Base-by-base conservation (phyloP, 2,329 filamentous ascomycete genomes). In the Thielaviopsis euricoi region DNA sequence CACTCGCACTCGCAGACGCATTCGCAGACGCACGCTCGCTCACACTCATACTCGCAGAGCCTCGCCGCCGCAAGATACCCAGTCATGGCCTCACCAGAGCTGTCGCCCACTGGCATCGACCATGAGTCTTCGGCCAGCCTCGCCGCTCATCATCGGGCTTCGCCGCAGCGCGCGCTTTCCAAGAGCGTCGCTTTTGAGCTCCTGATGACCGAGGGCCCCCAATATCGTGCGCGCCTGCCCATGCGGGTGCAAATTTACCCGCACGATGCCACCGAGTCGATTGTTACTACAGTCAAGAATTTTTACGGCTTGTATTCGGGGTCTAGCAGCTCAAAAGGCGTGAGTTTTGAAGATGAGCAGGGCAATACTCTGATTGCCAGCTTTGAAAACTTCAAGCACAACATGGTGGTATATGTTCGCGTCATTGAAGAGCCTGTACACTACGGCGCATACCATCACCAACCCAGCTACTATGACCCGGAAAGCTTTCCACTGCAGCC, bases 251-350 rank as follows among this genome's bases (percentile, higher is more conserved):
- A 94, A 67, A 96, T 98, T 64, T 95, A 86, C 67, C 88, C 88
- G 52, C 90, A 97, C 71, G 93, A 98, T 74, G 90, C 88, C 56
- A 97, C 91, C 22, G 91, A 97, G 68, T 96, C 90, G 40, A 98
- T 98, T 73, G 88, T 97, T 63, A 93, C 89, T 15, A 97, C 93
- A 1, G 91, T 97, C 67, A 97, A 95, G 79, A 97, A 96, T 76
- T 97, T 97, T 74, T 97, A 95, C 69, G 93, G 93, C 61, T 79
- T 98, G 64, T 96, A 96, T 70, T 87, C 91, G 63, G 83, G 81
- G 62, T 76, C 77, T 40, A 73, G 72, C 62, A 79, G 81, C 64
- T 82, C 81, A 64, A 85, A 85, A 68, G 90, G 93, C 63, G 86
- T 98, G 67, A 95, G 89, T 73, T 97, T 98, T 67, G 91, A 97